phyloP scores from a whole-genome alignment of 176 grass and related monocot genomes.

The Puya raimondii region DNA sequence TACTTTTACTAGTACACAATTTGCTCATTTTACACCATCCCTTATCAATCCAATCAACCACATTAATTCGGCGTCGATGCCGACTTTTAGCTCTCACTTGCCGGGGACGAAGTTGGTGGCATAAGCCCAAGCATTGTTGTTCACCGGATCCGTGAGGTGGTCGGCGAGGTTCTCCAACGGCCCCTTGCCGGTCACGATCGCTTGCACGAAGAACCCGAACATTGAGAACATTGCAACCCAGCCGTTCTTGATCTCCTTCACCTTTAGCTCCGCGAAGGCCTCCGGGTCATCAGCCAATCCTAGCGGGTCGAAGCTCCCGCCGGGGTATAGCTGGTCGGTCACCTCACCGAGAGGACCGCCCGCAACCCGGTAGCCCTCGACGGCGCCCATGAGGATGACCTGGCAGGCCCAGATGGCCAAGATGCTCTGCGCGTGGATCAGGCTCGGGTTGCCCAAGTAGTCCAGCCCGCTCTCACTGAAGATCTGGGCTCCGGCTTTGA shows the following conservation, averaged over 20 bases:
- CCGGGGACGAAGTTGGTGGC: slow-evolving; percentile 43
- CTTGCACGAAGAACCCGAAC: slow-evolving; percentile 74
- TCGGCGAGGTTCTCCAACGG: slow-evolving; percentile 34
- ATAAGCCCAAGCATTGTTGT: slow-evolving; percentile 36
- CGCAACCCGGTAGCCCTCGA: slow-evolving; percentile 63
- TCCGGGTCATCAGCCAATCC: slow-evolving; percentile 60
- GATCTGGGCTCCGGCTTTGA: slow-evolving; percentile 67
- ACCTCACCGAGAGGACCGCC: slow-evolving; percentile 57
- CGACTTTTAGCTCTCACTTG: slow-evolving; percentile 11
- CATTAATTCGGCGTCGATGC: background rate
- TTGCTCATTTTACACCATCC: background rate
- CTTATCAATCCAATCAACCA: background rate
- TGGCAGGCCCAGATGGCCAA: slow-evolving; percentile 54
- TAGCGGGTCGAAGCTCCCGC: slow-evolving; percentile 51
- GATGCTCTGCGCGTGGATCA: slow-evolving; percentile 59
- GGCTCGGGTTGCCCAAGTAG: slow-evolving; percentile 59
- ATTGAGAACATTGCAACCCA: slow-evolving; percentile 71
- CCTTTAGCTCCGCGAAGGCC: slow-evolving; percentile 59
- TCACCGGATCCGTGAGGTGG: slow-evolving; percentile 32
- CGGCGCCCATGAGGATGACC: slow-evolving; percentile 63
- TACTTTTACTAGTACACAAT: background rate
- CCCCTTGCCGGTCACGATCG: slow-evolving; percentile 50
- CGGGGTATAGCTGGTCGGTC: slow-evolving; percentile 44
- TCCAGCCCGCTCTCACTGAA: slow-evolving; percentile 62
- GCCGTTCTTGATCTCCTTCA: slow-evolving; percentile 80